These are phyloP conservation scores for Capsicum rhomboideum DNA, from an alignment of 257 asterid species.

Conservation along the genomic window DNA sequence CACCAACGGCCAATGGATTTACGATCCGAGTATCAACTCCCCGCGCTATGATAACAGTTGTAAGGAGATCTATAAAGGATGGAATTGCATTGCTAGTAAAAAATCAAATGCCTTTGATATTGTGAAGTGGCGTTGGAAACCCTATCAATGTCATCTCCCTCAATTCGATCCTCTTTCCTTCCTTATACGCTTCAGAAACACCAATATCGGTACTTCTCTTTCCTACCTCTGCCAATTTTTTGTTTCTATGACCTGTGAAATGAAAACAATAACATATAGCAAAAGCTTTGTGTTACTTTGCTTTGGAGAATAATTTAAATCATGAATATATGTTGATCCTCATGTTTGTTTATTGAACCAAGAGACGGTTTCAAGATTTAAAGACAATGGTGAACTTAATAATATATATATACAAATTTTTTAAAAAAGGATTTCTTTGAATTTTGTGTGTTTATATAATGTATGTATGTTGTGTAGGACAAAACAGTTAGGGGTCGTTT, in stretches of 20 bases:
- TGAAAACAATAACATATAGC: neutral
- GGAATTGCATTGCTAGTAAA: slow-evolving; percentile 78
- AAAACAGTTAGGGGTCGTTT: too few species aligned
- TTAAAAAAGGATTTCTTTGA: neutral
- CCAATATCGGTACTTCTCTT: slow-evolving; percentile 58
- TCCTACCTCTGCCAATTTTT: neutral
- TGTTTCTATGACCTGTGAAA: neutral
- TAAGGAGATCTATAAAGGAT: slow-evolving; percentile 95
- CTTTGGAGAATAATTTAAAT: neutral
- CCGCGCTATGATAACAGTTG: slow-evolving; percentile 77
- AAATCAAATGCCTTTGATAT: slow-evolving; percentile 72
- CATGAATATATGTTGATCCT: neutral
- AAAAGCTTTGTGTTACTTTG: neutral
- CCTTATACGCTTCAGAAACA: slow-evolving; percentile 53
- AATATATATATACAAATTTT: neutral
- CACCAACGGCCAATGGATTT: slow-evolving; percentile 74
- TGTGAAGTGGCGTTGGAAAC: slow-evolving; percentile 89
- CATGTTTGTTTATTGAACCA: neutral
- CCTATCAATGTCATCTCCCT: slow-evolving; percentile 68
- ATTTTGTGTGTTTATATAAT: neutral
- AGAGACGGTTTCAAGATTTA: neutral
- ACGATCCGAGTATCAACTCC: slow-evolving; percentile 42
- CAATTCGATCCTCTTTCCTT: slow-evolving; percentile 59
- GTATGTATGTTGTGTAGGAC: too few species aligned
- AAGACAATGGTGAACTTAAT: neutral